Evolutionary conservation across 2,329 filamentous ascomycete species (phyloP).

Genomic region (Fusarium metavorans): DNA sequence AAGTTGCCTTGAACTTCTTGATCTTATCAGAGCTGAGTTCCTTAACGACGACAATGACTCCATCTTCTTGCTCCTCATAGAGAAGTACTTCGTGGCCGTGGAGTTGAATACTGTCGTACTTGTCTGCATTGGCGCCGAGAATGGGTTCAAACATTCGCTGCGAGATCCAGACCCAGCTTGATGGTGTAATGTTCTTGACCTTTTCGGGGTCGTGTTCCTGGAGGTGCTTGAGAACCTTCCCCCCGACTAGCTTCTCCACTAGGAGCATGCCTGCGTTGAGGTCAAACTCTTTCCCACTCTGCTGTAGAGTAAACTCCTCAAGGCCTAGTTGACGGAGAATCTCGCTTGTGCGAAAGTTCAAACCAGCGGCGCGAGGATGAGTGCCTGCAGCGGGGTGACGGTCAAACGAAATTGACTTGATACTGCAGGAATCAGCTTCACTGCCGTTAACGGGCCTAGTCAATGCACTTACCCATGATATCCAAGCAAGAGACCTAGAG

Average conservation of each 20-base stretch:
- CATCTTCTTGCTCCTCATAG: neutral
- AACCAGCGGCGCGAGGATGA: neutral
- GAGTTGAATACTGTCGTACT: neutral
- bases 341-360: neutral
- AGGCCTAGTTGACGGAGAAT: neutral
- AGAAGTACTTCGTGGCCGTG: neutral
- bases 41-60: slow-evolving; percentile 5
- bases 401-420: neutral
- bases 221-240: neutral
- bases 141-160: slow-evolving; percentile 16
- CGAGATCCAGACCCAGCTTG: slow-evolving; percentile 5
- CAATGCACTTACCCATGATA: neutral
- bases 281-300: neutral
- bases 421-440: neutral
- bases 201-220: neutral
- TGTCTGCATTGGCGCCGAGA: slow-evolving; percentile 1
- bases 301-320: neutral
- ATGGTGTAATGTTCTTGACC: neutral
- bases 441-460: neutral
- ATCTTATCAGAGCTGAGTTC: slow-evolving; percentile 1
- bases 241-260: neutral
- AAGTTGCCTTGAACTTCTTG: slow-evolving; percentile 15
- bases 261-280: neutral
- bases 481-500: neutral
- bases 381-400: neutral